Evolutionary conservation across 1,284 basidiomycete species (phyloP).

Genomic region (Veloboletus limbatus): DNA sequence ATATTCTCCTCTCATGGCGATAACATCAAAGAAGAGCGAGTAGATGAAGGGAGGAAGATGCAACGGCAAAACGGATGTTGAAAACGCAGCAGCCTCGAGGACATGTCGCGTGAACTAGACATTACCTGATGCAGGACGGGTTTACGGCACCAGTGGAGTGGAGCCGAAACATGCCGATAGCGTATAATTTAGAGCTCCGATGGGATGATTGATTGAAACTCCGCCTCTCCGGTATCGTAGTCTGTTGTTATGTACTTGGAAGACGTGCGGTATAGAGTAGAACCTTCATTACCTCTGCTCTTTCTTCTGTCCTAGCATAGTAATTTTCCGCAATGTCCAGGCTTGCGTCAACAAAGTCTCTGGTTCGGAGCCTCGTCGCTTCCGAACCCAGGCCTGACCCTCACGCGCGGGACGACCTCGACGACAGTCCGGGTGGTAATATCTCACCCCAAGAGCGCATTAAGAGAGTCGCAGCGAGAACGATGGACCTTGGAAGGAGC

Average conservation of each 20-base stretch:
- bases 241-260: slow-evolving; percentile 6
- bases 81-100: slow-evolving; percentile 30
- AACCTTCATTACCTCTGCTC: slow-evolving; percentile 9
- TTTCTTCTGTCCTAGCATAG: slow-evolving; percentile 13
- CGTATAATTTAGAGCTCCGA: slow-evolving; percentile 17
- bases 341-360: slow-evolving; percentile 25
- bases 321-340: slow-evolving; percentile 26
- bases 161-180: slow-evolving; percentile 18
- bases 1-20: slow-evolving; percentile 63
- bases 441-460: slow-evolving; percentile 43
- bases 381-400: slow-evolving; percentile 20
- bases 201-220: not conserved
- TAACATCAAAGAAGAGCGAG: slow-evolving; percentile 25
- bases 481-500: slow-evolving; percentile 57
- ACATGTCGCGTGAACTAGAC: slow-evolving; percentile 9
- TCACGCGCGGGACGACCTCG: slow-evolving; percentile 14
- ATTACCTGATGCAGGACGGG: slow-evolving; percentile 2
- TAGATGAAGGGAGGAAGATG: slow-evolving; percentile 17
- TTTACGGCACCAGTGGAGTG: slow-evolving; percentile 14
- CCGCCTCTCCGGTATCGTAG: not conserved
- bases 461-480: slow-evolving; percentile 48
- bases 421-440: slow-evolving; percentile 36
- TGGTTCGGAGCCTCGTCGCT: slow-evolving; percentile 18
- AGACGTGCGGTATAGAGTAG: slow-evolving; percentile 13
- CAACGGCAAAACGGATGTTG: slow-evolving; percentile 19